phyloP scores from a whole-genome alignment of 1,284 basidiomycete genomes.

The Malassezia globosa region DNA sequence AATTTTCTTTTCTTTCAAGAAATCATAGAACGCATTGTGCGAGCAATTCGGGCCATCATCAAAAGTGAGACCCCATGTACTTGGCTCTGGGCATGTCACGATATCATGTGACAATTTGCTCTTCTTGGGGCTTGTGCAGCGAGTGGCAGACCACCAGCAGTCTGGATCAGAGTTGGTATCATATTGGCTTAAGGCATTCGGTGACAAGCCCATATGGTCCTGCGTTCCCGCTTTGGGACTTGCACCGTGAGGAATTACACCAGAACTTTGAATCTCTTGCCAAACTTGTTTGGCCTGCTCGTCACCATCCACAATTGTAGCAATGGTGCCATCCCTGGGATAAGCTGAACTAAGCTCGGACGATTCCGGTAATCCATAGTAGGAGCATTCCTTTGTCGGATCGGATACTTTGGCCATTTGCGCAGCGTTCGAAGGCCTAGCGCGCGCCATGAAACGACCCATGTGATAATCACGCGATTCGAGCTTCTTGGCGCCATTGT shows the following conservation, averaged over 20 bases:
- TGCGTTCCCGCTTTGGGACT: conserved; percentile 18
- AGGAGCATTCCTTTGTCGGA: not conserved
- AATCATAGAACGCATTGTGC: conserved; percentile 53
- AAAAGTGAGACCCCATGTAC: conserved; percentile 52
- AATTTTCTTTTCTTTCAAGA: conserved; percentile 49
- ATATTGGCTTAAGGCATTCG: conserved; percentile 14
- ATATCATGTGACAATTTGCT: conserved; percentile 46
- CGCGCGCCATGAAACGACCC: no score
- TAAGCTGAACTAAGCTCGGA: conserved; percentile 1
- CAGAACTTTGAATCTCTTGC: conserved; percentile 14
- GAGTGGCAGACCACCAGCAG: conserved; percentile 39
- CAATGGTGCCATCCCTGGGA: conserved; percentile 24
- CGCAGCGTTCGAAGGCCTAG: no score
- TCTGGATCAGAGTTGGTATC: conserved; percentile 31
- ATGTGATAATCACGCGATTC: no score
- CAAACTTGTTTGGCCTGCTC: not conserved
- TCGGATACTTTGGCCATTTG: conserved; percentile 1
- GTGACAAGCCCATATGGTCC: conserved; percentile 33
- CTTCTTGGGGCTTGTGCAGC: conserved; percentile 41
- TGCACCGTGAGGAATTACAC: conserved; percentile 8
- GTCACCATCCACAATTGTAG: conserved; percentile 3
- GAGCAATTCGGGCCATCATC: conserved; percentile 51
- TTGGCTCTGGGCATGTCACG: conserved; percentile 49
- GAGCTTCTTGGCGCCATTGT: no score
- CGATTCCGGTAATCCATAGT: no score